Evolutionary conservation across 2,329 filamentous ascomycete species (phyloP), one percentile per base, ranked within the genome.

Genomic region (Corynespora cassiicola): DNA sequence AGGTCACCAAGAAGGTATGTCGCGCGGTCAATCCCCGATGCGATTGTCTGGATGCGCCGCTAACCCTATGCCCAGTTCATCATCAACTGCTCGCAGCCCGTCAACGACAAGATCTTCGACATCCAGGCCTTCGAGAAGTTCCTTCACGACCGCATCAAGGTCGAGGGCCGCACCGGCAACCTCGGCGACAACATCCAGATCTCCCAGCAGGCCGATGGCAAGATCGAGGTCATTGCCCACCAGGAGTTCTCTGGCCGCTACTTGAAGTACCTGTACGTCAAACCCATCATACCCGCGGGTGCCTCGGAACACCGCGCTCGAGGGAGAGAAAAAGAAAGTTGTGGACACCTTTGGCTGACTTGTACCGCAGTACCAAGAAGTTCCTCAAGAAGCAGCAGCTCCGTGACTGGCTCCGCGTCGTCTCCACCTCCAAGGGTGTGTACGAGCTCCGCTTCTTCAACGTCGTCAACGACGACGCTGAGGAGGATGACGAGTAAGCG

Each of bases 401-500:
- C 74, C 90, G 94, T 80, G 94, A 99, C 84, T 99, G 94, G 94
- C 88, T 99, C 72, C 91, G 94, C 69, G 92, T 99, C 66, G 94
- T 99, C 71, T 95, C 90, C 65, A 97, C 92, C 74, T 90, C 88
- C 75, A 92, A 92, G 81, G 92, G 94, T 73, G 91, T 96, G 59
- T 99, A 99, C 82, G 91, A 96, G 84, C 87, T 99, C 78, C 91
- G 95, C 82, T 99, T 99, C 91, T 99, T 95, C 90, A 99, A 99
- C 84, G 91, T 99, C 72, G 92, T 96, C 70, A 94, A 95, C 77
- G 94, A 99, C 75, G 92, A 91, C 74, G 91, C 83, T 65, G 94
- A 97, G 63, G 94, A 99, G 71, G 94, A 99, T 73, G 94, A 99
- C 71, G 94, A 99, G 77, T 99, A 96, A 83, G 85, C 47, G 37